Percentiles rank a stretch among this genome's conserved stretches.
Evolutionary conservation across 2,329 filamentous ascomycete species (phyloP).

Genomic region (Beauveria sp.): DNA sequence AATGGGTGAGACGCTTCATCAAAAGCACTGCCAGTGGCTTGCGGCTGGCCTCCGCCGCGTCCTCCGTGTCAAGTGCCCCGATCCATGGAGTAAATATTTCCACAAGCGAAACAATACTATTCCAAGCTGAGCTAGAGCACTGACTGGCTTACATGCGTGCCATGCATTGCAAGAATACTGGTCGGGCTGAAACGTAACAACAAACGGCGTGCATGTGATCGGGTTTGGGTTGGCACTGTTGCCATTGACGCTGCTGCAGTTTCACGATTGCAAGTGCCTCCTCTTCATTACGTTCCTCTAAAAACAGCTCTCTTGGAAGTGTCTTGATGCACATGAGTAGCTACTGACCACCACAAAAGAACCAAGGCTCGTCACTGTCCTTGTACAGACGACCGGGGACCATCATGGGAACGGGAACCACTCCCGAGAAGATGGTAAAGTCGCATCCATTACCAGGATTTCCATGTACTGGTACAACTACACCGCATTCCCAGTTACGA

Average conservation of each 20-base stretch:
- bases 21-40: not conserved
- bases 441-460: conserved; percentile 1
- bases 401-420: conserved; percentile 57
- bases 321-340: not conserved
- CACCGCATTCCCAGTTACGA: conserved; percentile 94
- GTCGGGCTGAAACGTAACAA: conserved; percentile 7
- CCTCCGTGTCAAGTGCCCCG: not conserved
- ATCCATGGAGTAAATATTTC: not conserved
- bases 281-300: not conserved
- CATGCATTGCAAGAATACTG: conserved; percentile 5
- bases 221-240: not conserved
- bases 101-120: conserved; percentile 3
- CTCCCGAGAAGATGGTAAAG: conserved; percentile 40
- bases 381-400: conserved; percentile 47
- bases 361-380: conserved; percentile 34
- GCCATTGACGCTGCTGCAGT: not conserved
- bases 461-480: conserved; percentile 50
- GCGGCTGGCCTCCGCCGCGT: not conserved
- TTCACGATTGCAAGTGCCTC: not conserved
- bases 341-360: conserved; percentile 22
- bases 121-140: not conserved
- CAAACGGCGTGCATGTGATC: not conserved
- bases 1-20: not conserved
- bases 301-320: not conserved
- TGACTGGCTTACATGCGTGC: not conserved